A percentile compares a stretch with the other conserved stretches of the same genome.
phyloP scores from a whole-genome alignment of 2,329 filamentous ascomycete genomes.

The Keithomyces neogunnii region DNA sequence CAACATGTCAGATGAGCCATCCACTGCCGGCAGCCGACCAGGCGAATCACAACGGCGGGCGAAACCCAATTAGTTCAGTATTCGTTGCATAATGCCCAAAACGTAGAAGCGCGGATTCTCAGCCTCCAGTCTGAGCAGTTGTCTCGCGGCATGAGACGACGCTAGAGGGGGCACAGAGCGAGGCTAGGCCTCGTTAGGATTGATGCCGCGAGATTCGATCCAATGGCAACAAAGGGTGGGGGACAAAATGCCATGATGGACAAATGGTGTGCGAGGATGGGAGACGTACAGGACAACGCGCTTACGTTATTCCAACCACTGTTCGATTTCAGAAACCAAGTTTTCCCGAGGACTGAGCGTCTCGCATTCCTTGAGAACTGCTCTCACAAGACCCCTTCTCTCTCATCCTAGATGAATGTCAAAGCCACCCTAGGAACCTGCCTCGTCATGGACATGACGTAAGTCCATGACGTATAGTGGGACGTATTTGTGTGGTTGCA shows the following conservation, averaged over 20 bases:
- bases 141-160: too few relatives aligned
- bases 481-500: constrained; percentile 51
- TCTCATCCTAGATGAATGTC: constrained; percentile 13
- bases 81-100: constrained; percentile 1
- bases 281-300: not conserved
- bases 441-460: not conserved
- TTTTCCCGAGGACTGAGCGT: not conserved
- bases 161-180: not conserved
- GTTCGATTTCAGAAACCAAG: not conserved
- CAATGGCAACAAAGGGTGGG: not conserved
- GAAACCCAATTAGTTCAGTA: not conserved
- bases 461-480: not conserved
- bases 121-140: not conserved
- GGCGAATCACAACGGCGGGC: not conserved
- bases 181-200: not conserved
- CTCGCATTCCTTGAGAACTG: constrained; percentile 28
- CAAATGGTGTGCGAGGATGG: too few relatives aligned
- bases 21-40: not conserved
- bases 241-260: too few relatives aligned
- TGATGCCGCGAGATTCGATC: not conserved
- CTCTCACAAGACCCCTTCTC: constrained; percentile 29
- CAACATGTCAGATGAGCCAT: not conserved
- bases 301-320: not conserved
- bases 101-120: not conserved
- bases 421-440: not conserved